phyloP scores from a whole-genome alignment of 805 yeast genomes.

The Yarrowia sp. region DNA sequence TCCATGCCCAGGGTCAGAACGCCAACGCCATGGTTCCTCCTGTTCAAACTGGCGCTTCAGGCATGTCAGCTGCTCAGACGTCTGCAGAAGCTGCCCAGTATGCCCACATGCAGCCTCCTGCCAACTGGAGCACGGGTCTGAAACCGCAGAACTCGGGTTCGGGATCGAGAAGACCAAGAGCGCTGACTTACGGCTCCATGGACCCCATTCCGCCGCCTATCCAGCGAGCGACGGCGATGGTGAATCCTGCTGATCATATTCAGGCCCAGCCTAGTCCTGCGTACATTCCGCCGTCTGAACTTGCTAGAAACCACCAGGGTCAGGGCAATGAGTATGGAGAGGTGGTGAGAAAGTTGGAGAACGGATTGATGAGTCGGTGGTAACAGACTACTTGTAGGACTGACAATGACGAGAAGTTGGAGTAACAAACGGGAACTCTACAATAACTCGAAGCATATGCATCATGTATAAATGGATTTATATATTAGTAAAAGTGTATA shows the following conservation, averaged over 20 bases:
- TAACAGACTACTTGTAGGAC: neutral
- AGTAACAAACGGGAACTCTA: too few relatives aligned
- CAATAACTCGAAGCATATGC: neutral
- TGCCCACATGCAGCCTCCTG: conserved; percentile 30
- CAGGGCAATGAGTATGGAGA: conserved; percentile 43
- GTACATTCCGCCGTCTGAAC: conserved; percentile 53
- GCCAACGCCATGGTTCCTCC: neutral
- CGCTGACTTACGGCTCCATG: conserved; percentile 53
- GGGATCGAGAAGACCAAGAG: conserved; percentile 48
- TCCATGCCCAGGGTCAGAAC: conserved; percentile 34
- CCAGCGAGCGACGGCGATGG: conserved; percentile 54
- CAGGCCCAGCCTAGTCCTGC: conserved; percentile 54
- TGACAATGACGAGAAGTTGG: too few relatives aligned
- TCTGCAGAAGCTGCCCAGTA: conserved; percentile 16
- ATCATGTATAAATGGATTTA: conserved; percentile 10
- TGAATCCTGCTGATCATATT: conserved; percentile 51
- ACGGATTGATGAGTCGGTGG: conserved; percentile 43
- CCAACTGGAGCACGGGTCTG: conserved; percentile 32
- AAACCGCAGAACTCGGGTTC: conserved; percentile 15
- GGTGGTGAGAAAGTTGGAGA: conserved; percentile 48
- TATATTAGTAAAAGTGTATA: neutral
- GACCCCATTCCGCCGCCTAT: conserved; percentile 53
- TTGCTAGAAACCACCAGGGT: conserved; percentile 39
- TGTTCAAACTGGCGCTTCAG: neutral
- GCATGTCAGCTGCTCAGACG: neutral